phyloP scores from a whole-genome alignment of 2,329 filamentous ascomycete genomes.

The Fusarium piperis region DNA sequence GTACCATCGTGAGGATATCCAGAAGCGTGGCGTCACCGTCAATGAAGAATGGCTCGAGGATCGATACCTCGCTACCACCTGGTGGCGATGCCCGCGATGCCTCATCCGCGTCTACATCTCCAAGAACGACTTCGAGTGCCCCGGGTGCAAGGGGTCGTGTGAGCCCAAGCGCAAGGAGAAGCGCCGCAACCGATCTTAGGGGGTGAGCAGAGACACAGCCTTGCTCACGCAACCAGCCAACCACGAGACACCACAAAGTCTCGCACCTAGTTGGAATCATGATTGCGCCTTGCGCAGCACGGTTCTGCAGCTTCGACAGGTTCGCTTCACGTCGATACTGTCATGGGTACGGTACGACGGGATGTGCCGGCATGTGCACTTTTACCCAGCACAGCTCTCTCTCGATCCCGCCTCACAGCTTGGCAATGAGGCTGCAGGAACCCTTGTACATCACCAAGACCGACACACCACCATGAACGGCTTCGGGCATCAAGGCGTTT shows the following conservation, averaged over 20 bases:
- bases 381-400: slow-evolving; percentile 10
- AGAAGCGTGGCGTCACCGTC: slow-evolving; percentile 54
- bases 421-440: slow-evolving; percentile 20
- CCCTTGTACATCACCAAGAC: slow-evolving; percentile 16
- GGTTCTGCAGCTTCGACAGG: neutral
- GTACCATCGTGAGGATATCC: slow-evolving; percentile 64
- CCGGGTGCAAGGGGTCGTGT: slow-evolving; percentile 57
- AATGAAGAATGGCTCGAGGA: slow-evolving; percentile 52
- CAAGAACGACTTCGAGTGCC: slow-evolving; percentile 56
- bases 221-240: slow-evolving; percentile 18
- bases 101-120: slow-evolving; percentile 56
- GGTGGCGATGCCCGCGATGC: slow-evolving; percentile 67
- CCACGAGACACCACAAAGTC: slow-evolving; percentile 17
- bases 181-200: slow-evolving; percentile 40
- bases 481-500: slow-evolving; percentile 17
- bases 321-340: neutral
- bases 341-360: neutral
- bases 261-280: slow-evolving; percentile 14
- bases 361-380: neutral
- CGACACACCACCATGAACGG: slow-evolving; percentile 12
- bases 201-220: slow-evolving; percentile 13
- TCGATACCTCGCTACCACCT: slow-evolving; percentile 52
- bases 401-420: slow-evolving; percentile 1
- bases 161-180: slow-evolving; percentile 55
- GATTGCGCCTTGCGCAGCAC: slow-evolving; percentile 5